Evolutionary conservation across 2,329 filamentous ascomycete genomes (phyloP), one percentile per base, ranked within the genome.

Genomic region (Fusarium sp.): DNA sequence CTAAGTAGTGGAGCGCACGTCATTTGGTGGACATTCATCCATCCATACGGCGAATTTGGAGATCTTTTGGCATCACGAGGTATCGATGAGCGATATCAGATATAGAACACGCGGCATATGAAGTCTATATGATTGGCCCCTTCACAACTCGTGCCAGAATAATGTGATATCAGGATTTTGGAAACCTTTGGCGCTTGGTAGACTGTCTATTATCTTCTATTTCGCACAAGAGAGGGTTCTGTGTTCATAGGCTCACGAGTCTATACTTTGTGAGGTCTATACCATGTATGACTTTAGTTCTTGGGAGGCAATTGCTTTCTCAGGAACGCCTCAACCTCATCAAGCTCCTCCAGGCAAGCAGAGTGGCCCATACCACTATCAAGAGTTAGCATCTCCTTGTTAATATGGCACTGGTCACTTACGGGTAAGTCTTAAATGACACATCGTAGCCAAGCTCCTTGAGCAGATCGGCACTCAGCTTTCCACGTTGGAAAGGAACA

Each of bases 341-440:
- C 90, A 63, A 98, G 90, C 84, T 98, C 96, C 74, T 92, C 86
- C 11, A 90, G 88, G 76, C 91, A 91, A 7, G 94, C 94, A 28
- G 91, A 92, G 81, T 98, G 95, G 17, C 86, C 86, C 79, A 98
- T 88, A 12, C 91, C 87, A 64, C 91, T 93, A 61, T 58, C 20
- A 18, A 41, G 31, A 39, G 54, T 79, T 45, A 79, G 59, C 35
- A 18, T 14, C 31, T 6, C 17, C 11, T 35, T n/a, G 3, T 9
- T 20, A 12, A 35, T 18, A 20, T 41, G 24, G 10, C 8, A 24
- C 24, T 38, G 42, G 13, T 42, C 14, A 82, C 91, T 80, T 84
- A 94, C 92, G 84, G 83, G 81, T 97, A 98, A 48, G 91, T 89
- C 81, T 92, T 92, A 84, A 96, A 92, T 24, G 92, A 88, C 15